Conservation (phyloP, 2,329 filamentous ascomycete species). For the Aspergillus carbonarius region DNA sequence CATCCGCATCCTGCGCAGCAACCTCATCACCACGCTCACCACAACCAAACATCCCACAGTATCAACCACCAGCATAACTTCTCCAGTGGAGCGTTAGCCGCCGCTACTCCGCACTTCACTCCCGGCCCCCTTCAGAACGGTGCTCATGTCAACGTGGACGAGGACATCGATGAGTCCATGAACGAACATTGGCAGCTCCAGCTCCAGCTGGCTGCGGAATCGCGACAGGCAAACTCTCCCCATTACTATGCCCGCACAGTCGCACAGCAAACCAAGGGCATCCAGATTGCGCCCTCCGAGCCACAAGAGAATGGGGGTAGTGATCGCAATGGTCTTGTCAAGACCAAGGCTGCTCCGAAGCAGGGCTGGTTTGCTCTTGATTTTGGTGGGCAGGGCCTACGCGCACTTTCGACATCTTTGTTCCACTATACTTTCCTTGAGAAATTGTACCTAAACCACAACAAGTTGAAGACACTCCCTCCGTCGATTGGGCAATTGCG, state of each 20-base stretch:
- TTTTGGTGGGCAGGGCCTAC: slow-evolving; percentile 91
- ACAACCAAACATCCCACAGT: slow-evolving; percentile 44
- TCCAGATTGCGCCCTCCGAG: slow-evolving; percentile 47
- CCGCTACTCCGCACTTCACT: slow-evolving; percentile 57
- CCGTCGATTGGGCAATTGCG: slow-evolving; percentile 78
- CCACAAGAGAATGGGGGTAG: slow-evolving; percentile 52
- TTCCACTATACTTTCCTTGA: slow-evolving; percentile 88
- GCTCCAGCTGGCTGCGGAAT: slow-evolving; percentile 73
- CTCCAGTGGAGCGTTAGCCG: slow-evolving; percentile 47
- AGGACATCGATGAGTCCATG: slow-evolving; percentile 57
- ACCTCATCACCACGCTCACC: slow-evolving; percentile 44
- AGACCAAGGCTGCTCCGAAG: slow-evolving; percentile 55
- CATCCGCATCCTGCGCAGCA: slow-evolving; percentile 46
- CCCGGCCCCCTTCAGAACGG: slow-evolving; percentile 61
- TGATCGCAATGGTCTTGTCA: slow-evolving; percentile 64
- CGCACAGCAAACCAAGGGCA: slow-evolving; percentile 48
- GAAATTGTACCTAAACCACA: slow-evolving; percentile 90
- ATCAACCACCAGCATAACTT: slow-evolving; percentile 53
- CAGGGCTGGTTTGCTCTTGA: slow-evolving; percentile 94
- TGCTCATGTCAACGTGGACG: slow-evolving; percentile 56
- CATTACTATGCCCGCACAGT: slow-evolving; percentile 64
- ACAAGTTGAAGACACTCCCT: slow-evolving; percentile 80
- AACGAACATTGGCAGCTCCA: slow-evolving; percentile 85
- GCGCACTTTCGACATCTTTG: slow-evolving; percentile 73
- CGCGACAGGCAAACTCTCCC: slow-evolving; percentile 66